Conservation (phyloP, 2,329 filamentous ascomycete species). For the Thermothelomyces thermophilus region DNA sequence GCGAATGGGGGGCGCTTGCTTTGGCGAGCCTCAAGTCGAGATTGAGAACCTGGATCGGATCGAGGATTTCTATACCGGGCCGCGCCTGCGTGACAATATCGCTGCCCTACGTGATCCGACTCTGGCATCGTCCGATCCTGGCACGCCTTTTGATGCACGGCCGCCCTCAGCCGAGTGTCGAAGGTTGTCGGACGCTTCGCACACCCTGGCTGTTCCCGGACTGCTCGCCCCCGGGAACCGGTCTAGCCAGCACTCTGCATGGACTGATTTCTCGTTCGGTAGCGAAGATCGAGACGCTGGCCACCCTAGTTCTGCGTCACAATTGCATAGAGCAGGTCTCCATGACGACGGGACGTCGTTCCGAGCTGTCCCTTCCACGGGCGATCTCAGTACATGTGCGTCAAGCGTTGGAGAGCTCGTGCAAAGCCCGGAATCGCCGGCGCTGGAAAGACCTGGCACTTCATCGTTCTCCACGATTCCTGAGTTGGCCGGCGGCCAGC, state of each 20-base stretch:
- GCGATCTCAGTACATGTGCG: conserved; percentile 25
- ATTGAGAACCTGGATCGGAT: conserved; percentile 24
- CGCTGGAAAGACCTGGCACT: conserved; percentile 28
- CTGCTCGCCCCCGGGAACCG: conserved; percentile 39
- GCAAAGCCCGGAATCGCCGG: conserved; percentile 30
- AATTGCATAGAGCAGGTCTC: conserved; percentile 16
- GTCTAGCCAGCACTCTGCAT: conserved; percentile 50
- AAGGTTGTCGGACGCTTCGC: conserved; percentile 34
- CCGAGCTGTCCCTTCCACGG: conserved; percentile 25
- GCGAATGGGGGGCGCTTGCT: background rate
- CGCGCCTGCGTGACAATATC: conserved; percentile 30
- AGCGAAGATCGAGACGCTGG: conserved; percentile 39
- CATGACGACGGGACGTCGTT: conserved; percentile 19
- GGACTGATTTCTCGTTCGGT: conserved; percentile 55
- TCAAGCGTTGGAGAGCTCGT: conserved; percentile 20
- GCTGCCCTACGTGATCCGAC: conserved; percentile 30
- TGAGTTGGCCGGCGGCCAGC: conserved; percentile 26
- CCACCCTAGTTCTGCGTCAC: conserved; percentile 16
- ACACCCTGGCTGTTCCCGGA: conserved; percentile 43
- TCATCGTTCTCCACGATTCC: conserved; percentile 20
- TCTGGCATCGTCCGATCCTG: conserved; percentile 28
- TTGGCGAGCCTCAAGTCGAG: conserved; percentile 12
- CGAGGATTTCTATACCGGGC: conserved; percentile 30
- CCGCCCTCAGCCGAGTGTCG: conserved; percentile 26
- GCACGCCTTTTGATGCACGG: conserved; percentile 27